Base-by-base conservation (phyloP, 2,329 filamentous ascomycete species). In the Graphilbum sp. region DNA sequence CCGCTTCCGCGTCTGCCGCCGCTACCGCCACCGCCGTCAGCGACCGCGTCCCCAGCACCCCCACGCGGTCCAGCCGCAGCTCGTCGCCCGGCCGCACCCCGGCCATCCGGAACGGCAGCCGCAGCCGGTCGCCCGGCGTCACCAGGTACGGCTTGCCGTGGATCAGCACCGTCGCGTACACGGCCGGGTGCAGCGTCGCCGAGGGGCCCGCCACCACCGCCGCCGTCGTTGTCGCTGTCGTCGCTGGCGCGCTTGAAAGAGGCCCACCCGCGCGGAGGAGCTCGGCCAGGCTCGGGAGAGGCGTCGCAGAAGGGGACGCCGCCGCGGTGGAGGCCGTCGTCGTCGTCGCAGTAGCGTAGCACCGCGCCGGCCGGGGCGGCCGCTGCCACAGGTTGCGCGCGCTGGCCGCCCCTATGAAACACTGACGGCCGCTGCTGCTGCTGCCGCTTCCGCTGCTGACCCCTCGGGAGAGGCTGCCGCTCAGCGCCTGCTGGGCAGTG, bases 61-160 rank as follows among this genome's bases (percentile, higher is more conserved):
- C 79, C 19, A 86, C 90, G 40, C 86, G 79, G 61, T 94, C 88
- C 41, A 98, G 69, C 7, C 87, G 81, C 43, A 98, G 67, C 29
- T 92, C 64, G 54, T 96, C 88, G 23, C 90, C 90, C 1, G 86
- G 78, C 8, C 68, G 60, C 5, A 85, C 81, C 20, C 71, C 75
- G 3, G 76, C 73, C 75, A 90, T 84, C 50, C 71, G 70, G 63
- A 87, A 87, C 6, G 83, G 83, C 37, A 90, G 72, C 27, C 81
- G 80, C 36, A 90, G 58, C 42, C 68, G 65, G 60, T 90, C 83
- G 47, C 83, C 83, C 33, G 67, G 63, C 7, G 80, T 86, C 46
- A 90, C 69, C 24, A 90, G 79, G 62, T 88, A 90, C 7, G 81
- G 79, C 38, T 70, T 73, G 23, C 74, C 79, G 60, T 90, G 79